Evolutionary conservation across 2,329 filamentous ascomycete species (phyloP), one percentile per base, ranked within the genome.

Genomic region (Hansfordia pulvinata): DNA sequence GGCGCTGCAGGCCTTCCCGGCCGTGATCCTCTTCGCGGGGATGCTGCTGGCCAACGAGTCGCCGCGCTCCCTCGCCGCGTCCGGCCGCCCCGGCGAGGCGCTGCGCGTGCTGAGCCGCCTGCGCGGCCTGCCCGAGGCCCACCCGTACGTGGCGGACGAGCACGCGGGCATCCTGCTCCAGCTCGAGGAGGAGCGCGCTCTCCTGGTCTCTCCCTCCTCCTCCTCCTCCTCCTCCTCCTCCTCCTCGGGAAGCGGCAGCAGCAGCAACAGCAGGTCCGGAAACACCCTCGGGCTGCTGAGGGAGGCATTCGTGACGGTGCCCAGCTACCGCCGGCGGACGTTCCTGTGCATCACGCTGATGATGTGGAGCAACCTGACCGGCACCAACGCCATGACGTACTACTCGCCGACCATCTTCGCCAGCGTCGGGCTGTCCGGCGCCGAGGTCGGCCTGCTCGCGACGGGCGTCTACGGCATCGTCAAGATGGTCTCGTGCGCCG

Each of bases 401-500:
- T 79, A 78, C 40, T 70, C 73, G 0, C 77, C 77, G 0, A 63
- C 68, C 29, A 81, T 83, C 39, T 83, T 83, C 54, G 53, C 55
- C 23, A 62, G 69, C 37, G 58, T 82, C 3, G 77, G 77, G 11
- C 60, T 83, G 38, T 48, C 45, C 14, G 56, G 56, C 9, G 71
- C 63, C 5, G 47, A 62, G 20, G 60, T 65, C 20, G 69, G 66
- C 11, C 65, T 83, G 14, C 79, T 83, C 44, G 76, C 78, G 4
- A 82, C 77, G 0, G 77, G 78, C 20, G 66, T 83, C 36, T 83
- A 82, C 43, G 77, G 77, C 15, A 63, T 82, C 28, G 68, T 80
- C 30, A 83, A 83, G 49, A 72, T 76, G 51, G 50, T 60, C 8
- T 66, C 69, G 20, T 79, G 73, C 42, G 59, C 64, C 5, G 43